Evolutionary conservation across 208 protist genomes (phyloP), one percentile per base, ranked within the genome.

Genomic region (Acanthamoeba castellanii): DNA sequence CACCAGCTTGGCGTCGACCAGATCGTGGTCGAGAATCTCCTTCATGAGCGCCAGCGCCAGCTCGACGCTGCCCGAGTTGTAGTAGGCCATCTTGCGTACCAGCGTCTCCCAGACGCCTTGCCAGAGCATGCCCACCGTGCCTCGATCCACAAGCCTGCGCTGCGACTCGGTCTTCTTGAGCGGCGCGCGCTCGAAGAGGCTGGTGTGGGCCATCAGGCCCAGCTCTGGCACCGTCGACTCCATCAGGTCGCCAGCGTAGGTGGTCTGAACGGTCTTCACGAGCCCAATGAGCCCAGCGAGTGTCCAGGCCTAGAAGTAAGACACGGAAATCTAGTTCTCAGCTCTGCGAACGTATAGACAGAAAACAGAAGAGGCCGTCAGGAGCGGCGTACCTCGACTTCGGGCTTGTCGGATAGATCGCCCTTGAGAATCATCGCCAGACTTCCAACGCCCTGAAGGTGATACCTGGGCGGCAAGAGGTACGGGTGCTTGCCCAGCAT

Each of bases 11-110:
- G 42, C 89, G 8, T 81, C 89, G 37, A 93, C 32, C 5, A 93
- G 50, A 7, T 93, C 89, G 32, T 72, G 90, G 25, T 72, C 89
- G 45, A 93, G 37, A 50, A 93, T 93, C 34, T 72, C 89, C 47
- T 93, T 93, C 89, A 93, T 81, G n/a, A 93, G 89, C 13, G 89
- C 25, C n/a, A 93, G 34, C 13, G 66, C 89, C 42, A 93, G 34
- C n/a, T 93, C 89, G 18, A n/a, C 42, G 68, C 66, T 93, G 6
- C 64, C 66, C 3, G 57, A 30, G 37, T 72, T 81, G 66, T 82
- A 78, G 45, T 81, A 55, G 13, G 66, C 42, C 11, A 93, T 27
- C 89, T 81, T 93, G 3, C 89, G 5, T 34, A 93, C 37, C 32
- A 93, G 30, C 34, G 45, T 57, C 25, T 93, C 66, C 89, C 89